These are phyloP conservation scores for Scheffersomyces cryptocercus DNA, from an alignment of 1,139 yeast species.

Conservation along the genomic window DNA sequence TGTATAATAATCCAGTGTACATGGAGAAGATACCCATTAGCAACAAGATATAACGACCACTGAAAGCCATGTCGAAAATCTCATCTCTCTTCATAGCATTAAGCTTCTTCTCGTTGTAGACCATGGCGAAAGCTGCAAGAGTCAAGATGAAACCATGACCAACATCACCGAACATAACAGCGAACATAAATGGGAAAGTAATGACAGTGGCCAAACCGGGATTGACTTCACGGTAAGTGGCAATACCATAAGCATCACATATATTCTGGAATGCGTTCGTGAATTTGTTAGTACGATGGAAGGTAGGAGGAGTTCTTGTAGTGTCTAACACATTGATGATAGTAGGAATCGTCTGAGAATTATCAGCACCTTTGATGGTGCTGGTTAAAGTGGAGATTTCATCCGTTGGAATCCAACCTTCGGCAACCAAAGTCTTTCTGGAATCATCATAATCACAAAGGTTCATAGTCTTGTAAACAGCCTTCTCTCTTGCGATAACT, in stretches of 20 bases:
- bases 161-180: conserved; percentile 97
- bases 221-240: conserved; percentile 91
- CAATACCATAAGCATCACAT: conserved; percentile 93
- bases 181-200: conserved; percentile 98
- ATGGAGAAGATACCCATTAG: conserved; percentile 93
- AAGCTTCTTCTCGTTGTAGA: conserved; percentile 65
- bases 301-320: conserved; percentile 89
- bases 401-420: conserved; percentile 78
- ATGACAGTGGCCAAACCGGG: conserved; percentile 94
- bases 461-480: conserved; percentile 67
- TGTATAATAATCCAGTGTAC: conserved; percentile 90
- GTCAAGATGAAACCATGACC: conserved; percentile 90
- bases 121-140: conserved; percentile 69
- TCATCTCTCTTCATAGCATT: conserved; percentile 79
- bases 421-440: conserved; percentile 66
- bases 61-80: conserved; percentile 93
- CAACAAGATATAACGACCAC: conserved; percentile 85
- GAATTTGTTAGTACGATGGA: conserved; percentile 86
- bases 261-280: conserved; percentile 90
- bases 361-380: conserved; percentile 29
- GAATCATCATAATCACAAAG: conserved; percentile 64
- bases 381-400: conserved; percentile 43
- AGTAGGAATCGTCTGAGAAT: conserved; percentile 56
- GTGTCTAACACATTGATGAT: conserved; percentile 78
- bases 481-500: conserved; percentile 68